Evolutionary conservation across 192 early-diverging fungal species (phyloP).

Genomic region (Diversispora epigaea): DNA sequence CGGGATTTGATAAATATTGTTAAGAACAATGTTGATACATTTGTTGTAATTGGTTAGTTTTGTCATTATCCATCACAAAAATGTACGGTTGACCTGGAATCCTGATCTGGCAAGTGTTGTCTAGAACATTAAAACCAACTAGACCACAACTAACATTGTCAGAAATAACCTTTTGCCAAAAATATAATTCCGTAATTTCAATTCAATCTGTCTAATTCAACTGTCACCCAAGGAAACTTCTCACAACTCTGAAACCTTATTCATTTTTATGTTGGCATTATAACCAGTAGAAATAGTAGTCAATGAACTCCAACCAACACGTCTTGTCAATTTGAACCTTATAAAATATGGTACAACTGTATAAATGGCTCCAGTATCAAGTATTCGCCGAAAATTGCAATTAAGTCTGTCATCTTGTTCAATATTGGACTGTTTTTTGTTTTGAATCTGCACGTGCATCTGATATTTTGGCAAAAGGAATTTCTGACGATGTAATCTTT

Average conservation of each 20-base stretch:
- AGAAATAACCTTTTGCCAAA: neutral
- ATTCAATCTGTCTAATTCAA: no score
- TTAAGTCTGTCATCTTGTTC: neutral
- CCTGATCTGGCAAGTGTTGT: neutral
- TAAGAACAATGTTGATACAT: no score
- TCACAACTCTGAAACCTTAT: neutral
- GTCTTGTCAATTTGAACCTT: neutral
- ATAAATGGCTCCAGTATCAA: neutral
- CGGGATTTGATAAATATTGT: no score
- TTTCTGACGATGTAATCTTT: neutral
- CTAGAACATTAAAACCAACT: neutral
- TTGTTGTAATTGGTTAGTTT: no score
- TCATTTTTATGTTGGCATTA: neutral
- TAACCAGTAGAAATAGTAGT: neutral
- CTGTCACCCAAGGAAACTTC: conserved; percentile 1
- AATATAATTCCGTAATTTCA: neutral
- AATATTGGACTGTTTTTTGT: conserved; percentile 6
- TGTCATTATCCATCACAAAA: no score
- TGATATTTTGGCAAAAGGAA: conserved; percentile 15
- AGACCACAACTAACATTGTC: neutral
- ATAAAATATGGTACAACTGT: neutral
- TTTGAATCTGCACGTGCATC: conserved; percentile 5
- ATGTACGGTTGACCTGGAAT: neutral
- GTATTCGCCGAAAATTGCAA: neutral
- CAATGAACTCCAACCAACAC: neutral